These are phyloP conservation scores for Starmerella etchellsii DNA, from an alignment of 805 yeast species.

Conservation along the genomic window DNA sequence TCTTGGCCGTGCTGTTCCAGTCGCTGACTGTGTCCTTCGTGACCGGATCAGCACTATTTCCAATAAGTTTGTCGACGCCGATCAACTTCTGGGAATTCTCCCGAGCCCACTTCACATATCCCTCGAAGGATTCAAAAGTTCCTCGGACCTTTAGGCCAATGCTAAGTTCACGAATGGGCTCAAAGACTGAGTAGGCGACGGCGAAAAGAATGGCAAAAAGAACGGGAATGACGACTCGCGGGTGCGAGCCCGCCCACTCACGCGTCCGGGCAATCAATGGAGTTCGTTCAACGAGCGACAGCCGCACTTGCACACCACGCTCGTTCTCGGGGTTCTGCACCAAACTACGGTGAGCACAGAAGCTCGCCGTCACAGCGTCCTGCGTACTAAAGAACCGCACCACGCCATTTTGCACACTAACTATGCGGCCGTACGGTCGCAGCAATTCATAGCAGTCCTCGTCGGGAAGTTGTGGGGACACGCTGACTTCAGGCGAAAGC, in stretches of 20 bases:
- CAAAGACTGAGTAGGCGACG: slow-evolving; percentile 73
- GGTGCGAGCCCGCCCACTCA: slow-evolving; percentile 56
- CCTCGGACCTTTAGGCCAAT: slow-evolving; percentile 52
- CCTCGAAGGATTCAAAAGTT: slow-evolving; percentile 2
- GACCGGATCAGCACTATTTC: background rate
- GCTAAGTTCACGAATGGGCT: slow-evolving; percentile 78
- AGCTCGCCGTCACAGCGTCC: slow-evolving; percentile 74
- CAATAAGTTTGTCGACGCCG: background rate
- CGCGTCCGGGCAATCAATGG: slow-evolving; percentile 28
- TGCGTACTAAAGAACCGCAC: slow-evolving; percentile 45
- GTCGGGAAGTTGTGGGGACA: slow-evolving; percentile 49
- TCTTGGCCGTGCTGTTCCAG: slow-evolving; percentile 4
- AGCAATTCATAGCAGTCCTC: slow-evolving; percentile 71
- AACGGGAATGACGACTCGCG: slow-evolving; percentile 70
- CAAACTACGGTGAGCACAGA: slow-evolving; percentile 60
- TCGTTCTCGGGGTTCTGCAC: background rate
- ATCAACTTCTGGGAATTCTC: background rate
- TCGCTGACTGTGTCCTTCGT: background rate
- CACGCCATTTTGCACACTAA: slow-evolving; percentile 27
- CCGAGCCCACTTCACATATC: slow-evolving; percentile 7
- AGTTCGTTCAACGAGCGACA: slow-evolving; percentile 25
- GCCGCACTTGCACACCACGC: slow-evolving; percentile 37
- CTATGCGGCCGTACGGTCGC: slow-evolving; percentile 75
- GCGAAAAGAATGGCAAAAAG: slow-evolving; percentile 68
- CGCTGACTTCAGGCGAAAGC: slow-evolving; percentile 51